Base-by-base conservation (phyloP, 2,329 filamentous ascomycete genomes). In the Arthrinium puccinioides region DNA sequence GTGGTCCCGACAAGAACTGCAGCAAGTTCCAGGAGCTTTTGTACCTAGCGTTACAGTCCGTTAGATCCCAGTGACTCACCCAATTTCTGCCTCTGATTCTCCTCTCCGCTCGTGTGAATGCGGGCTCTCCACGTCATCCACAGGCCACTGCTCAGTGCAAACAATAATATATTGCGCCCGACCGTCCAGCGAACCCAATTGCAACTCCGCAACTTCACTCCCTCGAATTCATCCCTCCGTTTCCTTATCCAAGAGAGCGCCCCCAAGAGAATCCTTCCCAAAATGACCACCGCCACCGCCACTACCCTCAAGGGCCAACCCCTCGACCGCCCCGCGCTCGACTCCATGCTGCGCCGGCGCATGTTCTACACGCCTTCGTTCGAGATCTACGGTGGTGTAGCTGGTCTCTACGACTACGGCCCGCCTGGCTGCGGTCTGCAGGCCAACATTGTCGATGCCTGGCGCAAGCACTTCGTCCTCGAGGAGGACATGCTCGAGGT, bases 401-500 rank as follows among this genome's bases (percentile, higher is more conserved):
- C 80, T 49, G 88, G 88, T 54, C 82, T 95, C 41, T 96, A 87
- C 69, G 89, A 96, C 64, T 95, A 94, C 66, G 89, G 89, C 49
- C 88, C 89, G 21, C 86, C 89, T 21, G 87, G 89, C 47, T 89
- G 84, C 63, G 77, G 85, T 33, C 75, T 95, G 42, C 84, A 94
- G 64, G 81, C 86, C 54, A 90, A 92, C 66, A 83, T 96, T 51
- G 71, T 95, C 59, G 87, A 94, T 59, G 59, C 80, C 47, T 96
- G 89, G 89, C 76, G 87, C 60, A 94, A 94, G 64, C 88, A 95
- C 67, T 95, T 95, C 59, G 80, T 95, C 44, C 72, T 94, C 41
- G 83, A 89, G 68, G 88, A 95, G 69, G 85, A 94, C 59, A 95
- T 95, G 87, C 79, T 94, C 49, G 87, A 94, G 68, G 80, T 95